phyloP scores from a whole-genome alignment of 805 yeast species.

The Schwanniomyces pseudopolymorphus region DNA sequence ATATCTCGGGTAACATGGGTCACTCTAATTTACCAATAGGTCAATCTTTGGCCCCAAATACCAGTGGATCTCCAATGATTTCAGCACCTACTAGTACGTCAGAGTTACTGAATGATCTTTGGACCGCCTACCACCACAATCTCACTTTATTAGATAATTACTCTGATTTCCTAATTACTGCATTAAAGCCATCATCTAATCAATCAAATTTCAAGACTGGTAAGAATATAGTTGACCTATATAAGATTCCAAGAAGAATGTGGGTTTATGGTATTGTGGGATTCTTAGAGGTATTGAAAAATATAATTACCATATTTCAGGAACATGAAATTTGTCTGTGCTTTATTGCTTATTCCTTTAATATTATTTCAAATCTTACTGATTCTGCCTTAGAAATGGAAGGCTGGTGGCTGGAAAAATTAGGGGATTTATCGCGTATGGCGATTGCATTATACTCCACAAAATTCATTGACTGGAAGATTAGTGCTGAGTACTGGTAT shows the following conservation, averaged over 20 bases:
- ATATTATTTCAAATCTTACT: conserved; percentile 52
- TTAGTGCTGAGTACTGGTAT: conserved; percentile 83
- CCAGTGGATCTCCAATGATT: conserved; percentile 11
- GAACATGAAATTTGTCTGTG: conserved; percentile 80
- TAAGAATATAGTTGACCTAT: conserved; percentile 70
- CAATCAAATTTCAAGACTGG: conserved; percentile 64
- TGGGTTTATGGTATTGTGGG: conserved; percentile 89
- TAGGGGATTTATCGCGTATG: conserved; percentile 85
- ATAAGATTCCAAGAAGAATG: conserved; percentile 74
- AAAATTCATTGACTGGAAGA: conserved; percentile 81
- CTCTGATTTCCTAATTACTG: conserved; percentile 68
- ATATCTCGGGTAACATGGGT: not conserved
- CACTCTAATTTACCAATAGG: conserved; percentile 12
- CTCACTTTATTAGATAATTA: conserved; percentile 66
- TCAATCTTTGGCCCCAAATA: conserved; percentile 14
- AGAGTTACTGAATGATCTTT: conserved; percentile 58
- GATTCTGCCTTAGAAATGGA: conserved; percentile 58
- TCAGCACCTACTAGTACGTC: conserved; percentile 32
- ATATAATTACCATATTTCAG: conserved; percentile 67
- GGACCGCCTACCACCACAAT: conserved; percentile 71
- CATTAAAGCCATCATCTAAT: conserved; percentile 59
- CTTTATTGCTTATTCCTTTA: conserved; percentile 71
- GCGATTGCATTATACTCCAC: conserved; percentile 83
- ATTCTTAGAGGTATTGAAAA: conserved; percentile 72
- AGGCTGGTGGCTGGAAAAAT: conserved; percentile 80